Percentiles rank a stretch among this genome's conserved stretches.
Conservation (phyloP, 1,284 basidiomycete species). For the Ceratobasidium sp. region DNA sequence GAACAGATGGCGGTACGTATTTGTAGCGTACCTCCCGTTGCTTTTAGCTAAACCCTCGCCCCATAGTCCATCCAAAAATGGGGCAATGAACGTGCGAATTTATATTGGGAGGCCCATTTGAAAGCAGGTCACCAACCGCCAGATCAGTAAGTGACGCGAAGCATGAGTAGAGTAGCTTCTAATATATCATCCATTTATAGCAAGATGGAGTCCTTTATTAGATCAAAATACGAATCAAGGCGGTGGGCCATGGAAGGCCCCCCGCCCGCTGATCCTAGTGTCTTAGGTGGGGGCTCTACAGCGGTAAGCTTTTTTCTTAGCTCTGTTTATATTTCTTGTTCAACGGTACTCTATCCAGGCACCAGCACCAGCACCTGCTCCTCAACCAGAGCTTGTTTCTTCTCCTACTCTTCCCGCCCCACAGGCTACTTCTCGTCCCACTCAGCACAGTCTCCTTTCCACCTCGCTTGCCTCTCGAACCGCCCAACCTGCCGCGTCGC, state of each 20-base stretch:
- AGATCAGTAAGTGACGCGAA: constrained; percentile 81
- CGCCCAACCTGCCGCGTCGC: constrained; percentile 47
- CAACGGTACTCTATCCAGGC: background rate
- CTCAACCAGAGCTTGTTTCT: constrained; percentile 55
- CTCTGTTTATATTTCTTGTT: background rate
- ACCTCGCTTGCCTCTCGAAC: constrained; percentile 60
- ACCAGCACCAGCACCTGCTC: constrained; percentile 46
- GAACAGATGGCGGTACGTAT: constrained; percentile 91
- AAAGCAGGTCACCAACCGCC: constrained; percentile 93
- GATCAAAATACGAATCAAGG: constrained; percentile 94
- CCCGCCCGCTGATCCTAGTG: constrained; percentile 83
- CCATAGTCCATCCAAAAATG: constrained; percentile 87
- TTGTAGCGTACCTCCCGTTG: background rate
- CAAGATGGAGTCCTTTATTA: constrained; percentile 98
- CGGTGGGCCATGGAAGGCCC: constrained; percentile 95
- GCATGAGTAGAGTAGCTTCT: background rate
- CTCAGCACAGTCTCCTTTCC: constrained; percentile 50
- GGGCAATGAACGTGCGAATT: constrained; percentile 92
- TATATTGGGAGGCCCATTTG: constrained; percentile 98
- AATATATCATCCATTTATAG: constrained; percentile 61
- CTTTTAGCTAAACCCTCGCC: background rate
- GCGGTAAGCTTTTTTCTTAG: constrained; percentile 2
- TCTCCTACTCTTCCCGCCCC: constrained; percentile 55
- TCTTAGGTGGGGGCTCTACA: constrained; percentile 70
- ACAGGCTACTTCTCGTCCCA: constrained; percentile 52